Evolutionary conservation across 805 yeast genomes (phyloP), one percentile per base, ranked within the genome.

Genomic region (Lachancea dasiensis): DNA sequence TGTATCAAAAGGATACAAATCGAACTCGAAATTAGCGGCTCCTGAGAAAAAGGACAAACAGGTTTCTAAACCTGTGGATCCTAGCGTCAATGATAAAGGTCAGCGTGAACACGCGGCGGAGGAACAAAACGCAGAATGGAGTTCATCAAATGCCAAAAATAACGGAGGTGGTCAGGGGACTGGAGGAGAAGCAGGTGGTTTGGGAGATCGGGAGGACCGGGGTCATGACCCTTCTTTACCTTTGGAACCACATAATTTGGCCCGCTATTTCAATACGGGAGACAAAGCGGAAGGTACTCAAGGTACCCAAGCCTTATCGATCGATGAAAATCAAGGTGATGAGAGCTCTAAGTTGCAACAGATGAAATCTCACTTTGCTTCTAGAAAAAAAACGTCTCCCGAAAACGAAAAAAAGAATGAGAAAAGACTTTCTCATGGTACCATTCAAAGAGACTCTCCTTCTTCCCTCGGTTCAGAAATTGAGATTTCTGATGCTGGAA

Each of bases 401-500:
- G 23, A 34, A 9, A 26, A 6, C 18, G 25, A 5, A 4, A 19
- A n/a, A 7, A 16, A 13, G 10, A 7, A 17, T 8, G 9, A 18
- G 6, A 27, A 17, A 15, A 16, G 23, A 17, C 19, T n/a, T n/a
- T n/a, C n/a, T n/a, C n/a, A n/a, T n/a, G n/a, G n/a, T n/a, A n/a
- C 10, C 3, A 23, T n/a, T 16, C 29, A 15, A 18, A 19, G 21
- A 3, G 24, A 11, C 18, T 19, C 18, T 7, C 17, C 10, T n/a
- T n/a, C 13, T 16, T 18, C 37, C 17, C 16, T 7, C 7, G 57
- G 47, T 72, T 51, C 49, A 67, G 56, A 49, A 74, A 41, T 51
- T 65, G 41, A 38, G 5, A 27, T 67, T 66, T 17, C 68, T 54
- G 51, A 65, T 60, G 55, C 68, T 54, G 27, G 29, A 6, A 30